phyloP scores from a whole-genome alignment of 2,329 filamentous ascomycete species.

The Biscogniauxia marginata region DNA sequence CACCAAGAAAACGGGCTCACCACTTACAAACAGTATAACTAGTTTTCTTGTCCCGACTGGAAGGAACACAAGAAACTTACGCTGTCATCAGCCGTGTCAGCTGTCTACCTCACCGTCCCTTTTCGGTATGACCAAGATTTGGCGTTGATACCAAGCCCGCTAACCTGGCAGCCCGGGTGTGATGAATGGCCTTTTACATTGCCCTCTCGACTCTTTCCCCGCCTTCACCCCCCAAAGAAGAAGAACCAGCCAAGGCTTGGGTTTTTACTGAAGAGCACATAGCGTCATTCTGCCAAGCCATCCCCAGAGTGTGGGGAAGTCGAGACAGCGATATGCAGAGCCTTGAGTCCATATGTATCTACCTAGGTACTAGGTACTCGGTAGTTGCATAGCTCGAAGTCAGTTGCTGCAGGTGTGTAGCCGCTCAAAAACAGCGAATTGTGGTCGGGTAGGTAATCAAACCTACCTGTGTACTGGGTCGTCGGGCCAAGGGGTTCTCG shows the following conservation, averaged over 20 bases:
- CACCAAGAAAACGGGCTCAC: not conserved
- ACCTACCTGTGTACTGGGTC: not conserved
- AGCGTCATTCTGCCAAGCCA: not conserved
- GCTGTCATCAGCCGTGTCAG: too few relatives aligned
- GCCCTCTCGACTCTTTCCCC: not conserved
- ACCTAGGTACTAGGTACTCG: not conserved
- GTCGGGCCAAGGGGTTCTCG: not conserved
- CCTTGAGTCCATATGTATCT: not conserved
- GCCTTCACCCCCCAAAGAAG: not conserved
- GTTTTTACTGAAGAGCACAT: not conserved
- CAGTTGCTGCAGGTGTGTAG: too few relatives aligned
- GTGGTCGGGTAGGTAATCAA: too few relatives aligned
- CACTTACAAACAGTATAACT: not conserved
- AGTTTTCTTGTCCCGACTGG: not conserved
- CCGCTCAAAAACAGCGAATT: too few relatives aligned
- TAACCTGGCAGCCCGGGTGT: too few relatives aligned
- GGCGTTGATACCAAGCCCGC: too few relatives aligned
- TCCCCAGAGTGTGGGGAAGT: not conserved
- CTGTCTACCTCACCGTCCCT: not conserved
- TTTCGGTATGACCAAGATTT: not conserved
- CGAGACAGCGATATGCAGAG: not conserved
- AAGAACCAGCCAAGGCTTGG: not conserved
- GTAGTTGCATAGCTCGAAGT: not conserved
- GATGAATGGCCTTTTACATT: too few relatives aligned
- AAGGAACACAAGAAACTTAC: not conserved